These are phyloP conservation scores for Dalbergia cochinchinensis DNA, from an alignment of 306 rosid species.

Conservation along the genomic window DNA sequence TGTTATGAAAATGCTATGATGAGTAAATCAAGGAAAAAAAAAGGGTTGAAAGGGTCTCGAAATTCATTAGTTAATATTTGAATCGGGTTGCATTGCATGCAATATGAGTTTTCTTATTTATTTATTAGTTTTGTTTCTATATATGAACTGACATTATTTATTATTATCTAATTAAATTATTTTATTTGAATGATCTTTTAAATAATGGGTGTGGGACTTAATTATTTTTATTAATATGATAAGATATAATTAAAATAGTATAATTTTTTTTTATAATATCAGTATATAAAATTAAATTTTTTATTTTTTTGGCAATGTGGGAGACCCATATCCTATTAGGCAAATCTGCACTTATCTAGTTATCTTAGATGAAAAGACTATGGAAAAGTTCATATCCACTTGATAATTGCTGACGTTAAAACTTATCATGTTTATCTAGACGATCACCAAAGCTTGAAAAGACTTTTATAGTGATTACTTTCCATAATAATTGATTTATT, in stretches of 20 bases:
- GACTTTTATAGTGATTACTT: not conserved
- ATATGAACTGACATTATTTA: too few relatives aligned
- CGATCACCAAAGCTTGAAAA: not conserved
- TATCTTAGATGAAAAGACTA: conserved; percentile 18
- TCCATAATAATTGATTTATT: not conserved
- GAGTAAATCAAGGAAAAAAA: conserved; percentile 27
- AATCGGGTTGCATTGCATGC: not conserved
- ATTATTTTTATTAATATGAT: too few relatives aligned
- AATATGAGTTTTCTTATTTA: not conserved
- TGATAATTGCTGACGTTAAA: conserved; percentile 27
- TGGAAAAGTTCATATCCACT: conserved; percentile 33
- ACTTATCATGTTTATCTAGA: conserved; percentile 38
- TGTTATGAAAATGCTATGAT: not conserved
- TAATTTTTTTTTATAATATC: too few relatives aligned
- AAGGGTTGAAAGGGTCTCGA: not conserved
- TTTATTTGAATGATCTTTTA: too few relatives aligned
- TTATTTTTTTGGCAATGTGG: too few relatives aligned
- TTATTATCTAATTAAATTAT: too few relatives aligned
- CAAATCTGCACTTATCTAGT: conserved; percentile 20
- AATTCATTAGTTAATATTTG: conserved; percentile 9
- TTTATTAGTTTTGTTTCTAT: not conserved
- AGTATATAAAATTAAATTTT: too few relatives aligned
- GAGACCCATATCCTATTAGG: not conserved
- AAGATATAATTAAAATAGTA: too few relatives aligned
- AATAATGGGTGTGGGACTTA: too few relatives aligned